Conservation (phyloP, 768 basidiomycete species). For the Pleurotus pulmonarius region DNA sequence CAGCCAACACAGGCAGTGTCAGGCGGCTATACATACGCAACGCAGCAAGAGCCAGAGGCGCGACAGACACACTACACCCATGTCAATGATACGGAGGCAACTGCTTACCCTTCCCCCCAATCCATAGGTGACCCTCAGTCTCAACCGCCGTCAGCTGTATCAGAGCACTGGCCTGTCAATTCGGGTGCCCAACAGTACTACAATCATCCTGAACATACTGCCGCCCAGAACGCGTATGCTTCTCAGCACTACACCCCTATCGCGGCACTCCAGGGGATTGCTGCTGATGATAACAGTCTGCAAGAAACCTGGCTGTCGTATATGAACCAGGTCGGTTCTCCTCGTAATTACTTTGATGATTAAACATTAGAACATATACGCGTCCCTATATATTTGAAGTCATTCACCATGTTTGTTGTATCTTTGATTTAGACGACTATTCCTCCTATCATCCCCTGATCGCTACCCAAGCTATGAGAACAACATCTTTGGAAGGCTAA, state of each 20-base stretch:
- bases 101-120: not conserved
- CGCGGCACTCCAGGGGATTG: constrained; percentile 40
- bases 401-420: no score
- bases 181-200: not conserved
- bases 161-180: not conserved
- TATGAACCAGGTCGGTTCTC: constrained; percentile 49
- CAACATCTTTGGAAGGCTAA: no score
- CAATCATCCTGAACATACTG: not conserved
- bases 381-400: no score
- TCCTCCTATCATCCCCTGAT: no score
- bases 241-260: constrained; percentile 44
- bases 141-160: not conserved
- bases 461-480: no score
- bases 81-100: not conserved
- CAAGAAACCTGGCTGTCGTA: constrained; percentile 73
- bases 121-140: not conserved
- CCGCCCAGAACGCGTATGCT: constrained; percentile 16
- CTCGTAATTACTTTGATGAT: constrained; percentile 37
- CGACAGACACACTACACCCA: not conserved
- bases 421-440: no score
- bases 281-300: constrained; percentile 50
- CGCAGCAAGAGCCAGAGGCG: no score
- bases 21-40: no score
- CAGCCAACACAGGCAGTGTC: no score
- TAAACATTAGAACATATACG: constrained; percentile 12